phyloP scores from a whole-genome alignment of 148 eudicot genomes.

The Diospyros lotus region DNA sequence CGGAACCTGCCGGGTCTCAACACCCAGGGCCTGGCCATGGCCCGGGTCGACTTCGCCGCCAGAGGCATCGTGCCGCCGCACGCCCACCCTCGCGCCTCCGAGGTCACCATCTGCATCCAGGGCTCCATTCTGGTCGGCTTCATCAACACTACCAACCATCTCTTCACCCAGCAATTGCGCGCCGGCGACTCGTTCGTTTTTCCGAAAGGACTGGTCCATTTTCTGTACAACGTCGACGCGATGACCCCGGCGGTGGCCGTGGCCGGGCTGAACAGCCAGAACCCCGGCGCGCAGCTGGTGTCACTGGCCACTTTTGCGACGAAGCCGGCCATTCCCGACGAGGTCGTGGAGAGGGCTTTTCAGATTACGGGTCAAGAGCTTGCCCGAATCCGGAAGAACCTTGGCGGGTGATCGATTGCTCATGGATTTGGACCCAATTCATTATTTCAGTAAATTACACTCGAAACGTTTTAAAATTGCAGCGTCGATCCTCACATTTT shows the following conservation, averaged over 20 bases:
- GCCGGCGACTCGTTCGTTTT: constrained; percentile 78
- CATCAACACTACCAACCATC: constrained; percentile 50
- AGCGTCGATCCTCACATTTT: too few relatives aligned
- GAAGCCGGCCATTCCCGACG: constrained; percentile 50
- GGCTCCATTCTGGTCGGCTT: constrained; percentile 77
- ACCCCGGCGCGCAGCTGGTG: constrained; percentile 59
- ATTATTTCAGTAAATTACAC: too few relatives aligned
- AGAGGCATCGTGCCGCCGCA: constrained; percentile 75
- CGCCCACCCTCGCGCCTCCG: constrained; percentile 86
- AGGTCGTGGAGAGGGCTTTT: constrained; percentile 52
- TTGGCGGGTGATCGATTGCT: constrained; percentile 40
- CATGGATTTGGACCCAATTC: neutral
- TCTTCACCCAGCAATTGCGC: constrained; percentile 46
- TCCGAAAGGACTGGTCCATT: constrained; percentile 76
- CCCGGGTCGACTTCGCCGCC: constrained; percentile 55
- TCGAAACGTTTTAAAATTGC: too few relatives aligned
- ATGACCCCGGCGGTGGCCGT: constrained; percentile 39
- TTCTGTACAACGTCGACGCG: constrained; percentile 44
- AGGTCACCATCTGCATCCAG: constrained; percentile 57
- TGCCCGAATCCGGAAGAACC: constrained; percentile 45
- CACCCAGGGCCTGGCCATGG: constrained; percentile 74
- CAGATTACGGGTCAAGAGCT: constrained; percentile 60
- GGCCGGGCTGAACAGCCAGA: constrained; percentile 69
- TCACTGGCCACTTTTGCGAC: constrained; percentile 44
- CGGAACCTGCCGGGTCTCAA: constrained; percentile 63